Base-by-base conservation (phyloP, 176 grass and related monocot species). In the Pontederia paniculata region DNA sequence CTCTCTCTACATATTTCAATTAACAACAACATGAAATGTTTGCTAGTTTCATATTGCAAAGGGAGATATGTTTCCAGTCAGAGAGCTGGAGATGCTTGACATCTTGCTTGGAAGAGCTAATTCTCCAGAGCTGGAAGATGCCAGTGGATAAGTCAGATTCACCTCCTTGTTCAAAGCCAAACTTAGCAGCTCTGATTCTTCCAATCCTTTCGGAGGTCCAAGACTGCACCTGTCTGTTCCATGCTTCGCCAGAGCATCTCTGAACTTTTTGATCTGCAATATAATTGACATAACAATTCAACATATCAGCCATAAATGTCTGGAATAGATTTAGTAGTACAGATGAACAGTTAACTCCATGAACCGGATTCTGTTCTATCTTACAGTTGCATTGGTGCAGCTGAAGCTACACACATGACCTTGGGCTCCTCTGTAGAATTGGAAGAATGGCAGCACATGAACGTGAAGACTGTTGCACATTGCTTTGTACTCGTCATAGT, bases 371-470 rank as follows among this genome's bases (percentile, higher is more conserved):
- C 15, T 15, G 15, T 52, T 7, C 10, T 13, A 9, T 23, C 54
- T 57, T 8, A 57, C 54, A 13, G 54, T 57, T 13, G 54, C 54
- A 57, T 12, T 25, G 22, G 54, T 57, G 54, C 54, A 57, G 54
- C 54, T 57, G 54, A 57, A 57, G 21, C 54, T 23, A 13, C 54
- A 57, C 8, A 57, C 54, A 23, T 18, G 54, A 25, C 54, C 54
- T 31, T 57, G 18, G 1, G 54, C 54, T 17, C 21, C 54, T 57
- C 19, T 57, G 54, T 57, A 57, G 18, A 57, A 23, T 23, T 20
- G 54, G 23, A 57, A 57, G 54, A 57, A 57, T 12, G 54, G 54
- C 17, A 57, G 22, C 18, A 57, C 54, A 23, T 12, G 54, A 13
- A 57, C 20, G 21, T 20, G 54, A 15, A 57, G 19, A 13, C 18